Base-by-base conservation (phyloP, 805 yeast species). In the Candida sakaeoensis region DNA sequence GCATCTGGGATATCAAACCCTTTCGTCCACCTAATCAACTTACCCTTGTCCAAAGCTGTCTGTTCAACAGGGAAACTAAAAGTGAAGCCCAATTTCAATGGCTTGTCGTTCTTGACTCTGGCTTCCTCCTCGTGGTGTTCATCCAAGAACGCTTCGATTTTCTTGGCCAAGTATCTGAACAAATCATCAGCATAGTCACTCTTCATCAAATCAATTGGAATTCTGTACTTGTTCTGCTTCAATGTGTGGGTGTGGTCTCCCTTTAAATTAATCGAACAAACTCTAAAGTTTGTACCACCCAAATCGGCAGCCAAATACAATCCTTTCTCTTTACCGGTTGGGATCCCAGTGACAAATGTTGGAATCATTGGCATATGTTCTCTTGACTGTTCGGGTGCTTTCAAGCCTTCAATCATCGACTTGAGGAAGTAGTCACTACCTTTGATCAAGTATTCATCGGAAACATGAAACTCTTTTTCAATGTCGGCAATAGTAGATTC, bases 241-340 rank as follows among this genome's bases (percentile, higher is more conserved):
- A 90, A 64, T 17, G 74, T 70, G 60, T 82, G 89, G n/a, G 91
- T 81, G 49, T 85, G 87, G 54, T 81, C 81, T 39, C 95, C 95
- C 36, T 74, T 69, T 51, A 91, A 72, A 26, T 72, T 60, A 22
- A 91, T 90, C 2, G 96, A 88, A 58, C 97, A 89, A 18, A 93
- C 96, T 54, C 99, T 75, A 65, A 91, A 88, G 61, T 93, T 90
- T 42, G 98, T 90, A 37, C 98, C 98, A 46, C 99, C 99, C 39
- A 91, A 72, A 57, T 91, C 98, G 4, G 93, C 95, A 40, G 98
- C 98, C 44, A 91, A 67, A 46, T 74, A 79, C 28, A 85, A 70
- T 33, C 98, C 98, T 40, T 69, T 71, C 59, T 91, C 99, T 35
- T 75, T 71, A 32, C 99, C 99, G 31, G 74, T 75, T 16, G 99